Evolutionary conservation across 1,139 yeast species (phyloP), one percentile per base, ranked within the genome.

Genomic region (Ashbya aceris): DNA sequence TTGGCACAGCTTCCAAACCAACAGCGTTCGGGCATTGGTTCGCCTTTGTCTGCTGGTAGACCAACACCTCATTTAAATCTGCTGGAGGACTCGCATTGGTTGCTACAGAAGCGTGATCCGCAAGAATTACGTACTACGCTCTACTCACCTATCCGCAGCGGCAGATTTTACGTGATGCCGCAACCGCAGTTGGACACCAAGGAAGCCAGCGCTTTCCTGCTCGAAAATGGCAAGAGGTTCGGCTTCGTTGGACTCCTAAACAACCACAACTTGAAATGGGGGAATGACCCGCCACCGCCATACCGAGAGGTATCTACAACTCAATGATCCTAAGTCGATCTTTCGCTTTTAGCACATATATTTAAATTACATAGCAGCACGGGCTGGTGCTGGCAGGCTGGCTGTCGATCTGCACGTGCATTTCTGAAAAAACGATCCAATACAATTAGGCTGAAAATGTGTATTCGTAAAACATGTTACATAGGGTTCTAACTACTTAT

Each of bases 231-330:
- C 28, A 49, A 49, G 32, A 43, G 49, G 7, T 40, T 49, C 14
- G 47, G 49, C 30, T 46, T 53, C 17, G 53, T 53, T 10, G 55
- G 57, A 7, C 43, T 53, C 20, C 40, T 46, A 5, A 52, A 52
- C 34, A 44, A 42, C 27, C 46, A 44, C 20, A 45, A 47, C 20
- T 43, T 47, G 34, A 45, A 47, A 26, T 52, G 53, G 52, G 53
- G 53, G 8, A 45, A 39, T 17, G 52, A 52, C 13, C 56, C 52
- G 30, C 57, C 57, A 17, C 57, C 57, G 7, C 57, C 57, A 30
- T 53, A 53, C 27, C 37, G 37, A 23, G 37, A 34, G 14, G 35
- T 32, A 17, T 13, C n/a, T 13, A 12, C 7, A 32, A 32, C 13
- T 3, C 23, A 17, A 17, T 17, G 23, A 17, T 17, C 23, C 3